A percentile compares a stretch with the other conserved stretches of the same genome.
Evolutionary conservation across 2,329 filamentous ascomycete genomes (phyloP).

Genomic region (Diaporthe aspalathi): DNA sequence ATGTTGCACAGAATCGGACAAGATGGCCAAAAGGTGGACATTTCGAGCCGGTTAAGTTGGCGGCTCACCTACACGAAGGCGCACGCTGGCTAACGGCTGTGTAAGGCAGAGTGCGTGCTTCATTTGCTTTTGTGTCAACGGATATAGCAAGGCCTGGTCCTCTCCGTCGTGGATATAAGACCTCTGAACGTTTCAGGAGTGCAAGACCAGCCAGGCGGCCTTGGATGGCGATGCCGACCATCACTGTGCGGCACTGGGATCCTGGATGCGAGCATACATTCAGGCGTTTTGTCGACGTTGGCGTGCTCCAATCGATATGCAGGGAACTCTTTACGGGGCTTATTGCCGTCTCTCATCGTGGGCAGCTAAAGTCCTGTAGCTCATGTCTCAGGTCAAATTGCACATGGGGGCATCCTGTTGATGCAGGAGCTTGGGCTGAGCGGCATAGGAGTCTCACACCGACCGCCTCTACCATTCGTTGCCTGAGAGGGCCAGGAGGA

Average conservation of each 20-base stretch:
- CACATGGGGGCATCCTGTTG: neutral
- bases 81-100: neutral
- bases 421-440: neutral
- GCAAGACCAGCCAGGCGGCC: no score
- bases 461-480: neutral
- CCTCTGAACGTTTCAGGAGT: neutral
- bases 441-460: neutral
- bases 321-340: no score
- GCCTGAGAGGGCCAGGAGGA: neutral
- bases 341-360: neutral
- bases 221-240: no score
- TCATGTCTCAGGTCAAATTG: neutral
- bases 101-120: neutral
- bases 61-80: neutral
- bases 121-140: neutral
- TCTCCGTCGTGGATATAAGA: neutral
- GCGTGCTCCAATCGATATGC: no score
- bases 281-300: no score
- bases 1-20: neutral
- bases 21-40: neutral
- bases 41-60: neutral
- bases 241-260: no score
- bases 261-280: no score
- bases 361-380: neutral
- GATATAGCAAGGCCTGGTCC: no score